phyloP scores from a whole-genome alignment of 345 rosid species.

The Durio zibethinus region DNA sequence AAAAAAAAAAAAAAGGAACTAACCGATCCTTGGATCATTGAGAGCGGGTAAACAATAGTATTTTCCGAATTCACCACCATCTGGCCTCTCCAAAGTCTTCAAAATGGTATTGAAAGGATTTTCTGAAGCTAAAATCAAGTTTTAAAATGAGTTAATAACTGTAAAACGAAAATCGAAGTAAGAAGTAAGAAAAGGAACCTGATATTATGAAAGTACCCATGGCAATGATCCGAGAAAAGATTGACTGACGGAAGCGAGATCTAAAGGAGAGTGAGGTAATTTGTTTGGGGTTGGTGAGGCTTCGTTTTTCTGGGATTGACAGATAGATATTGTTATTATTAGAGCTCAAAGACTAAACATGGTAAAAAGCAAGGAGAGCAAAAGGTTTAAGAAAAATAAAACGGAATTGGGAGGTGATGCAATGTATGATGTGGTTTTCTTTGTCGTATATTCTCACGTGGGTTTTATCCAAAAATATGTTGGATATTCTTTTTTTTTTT shows the following conservation, averaged over 20 bases:
- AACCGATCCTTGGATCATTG: constrained; percentile 67
- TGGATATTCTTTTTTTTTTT: too few species aligned
- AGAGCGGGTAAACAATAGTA: constrained; percentile 70
- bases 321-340: too few species aligned
- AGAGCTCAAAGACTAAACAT: too few species aligned
- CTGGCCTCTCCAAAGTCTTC: constrained; percentile 66
- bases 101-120: constrained; percentile 56
- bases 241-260: not conserved
- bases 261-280: not conserved
- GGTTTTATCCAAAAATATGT: too few species aligned
- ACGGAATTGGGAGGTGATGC: too few species aligned
- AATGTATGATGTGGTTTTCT: too few species aligned
- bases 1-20: constrained; percentile 26
- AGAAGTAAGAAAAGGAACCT: not conserved
- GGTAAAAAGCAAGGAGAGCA: too few species aligned
- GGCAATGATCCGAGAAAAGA: not conserved
- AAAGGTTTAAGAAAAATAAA: too few species aligned
- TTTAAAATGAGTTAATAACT: too few species aligned
- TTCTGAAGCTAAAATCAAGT: constrained; percentile 35
- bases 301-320: too few species aligned
- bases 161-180: not conserved
- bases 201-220: not conserved
- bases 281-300: too few species aligned
- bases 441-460: too few species aligned
- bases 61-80: constrained; percentile 56